Evolutionary conservation across 495 filamentous ascomycete genomes (phyloP).

Genomic region (Neurospora pannonica): DNA sequence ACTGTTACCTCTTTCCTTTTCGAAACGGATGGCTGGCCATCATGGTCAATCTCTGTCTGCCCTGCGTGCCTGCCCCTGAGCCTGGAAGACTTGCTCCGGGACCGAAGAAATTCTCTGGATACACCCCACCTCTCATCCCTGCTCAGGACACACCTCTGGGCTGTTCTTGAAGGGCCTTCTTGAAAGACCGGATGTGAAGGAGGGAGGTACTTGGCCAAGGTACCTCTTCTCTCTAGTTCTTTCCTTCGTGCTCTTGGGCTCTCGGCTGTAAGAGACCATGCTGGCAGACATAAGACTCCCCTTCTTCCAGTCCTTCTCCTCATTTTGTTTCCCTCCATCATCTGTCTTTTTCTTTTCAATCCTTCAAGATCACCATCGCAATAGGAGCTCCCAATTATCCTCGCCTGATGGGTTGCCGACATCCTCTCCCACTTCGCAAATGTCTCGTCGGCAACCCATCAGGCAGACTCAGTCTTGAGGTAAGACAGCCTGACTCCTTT

Average conservation of each 20-base stretch:
- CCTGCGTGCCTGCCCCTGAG: neutral
- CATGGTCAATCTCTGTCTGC: neutral
- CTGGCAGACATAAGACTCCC: neutral
- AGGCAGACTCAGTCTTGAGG: neutral
- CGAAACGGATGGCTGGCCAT: neutral
- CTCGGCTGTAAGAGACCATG: neutral
- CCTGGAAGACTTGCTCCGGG: neutral
- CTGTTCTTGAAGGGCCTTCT: neutral
- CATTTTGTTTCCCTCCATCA: neutral
- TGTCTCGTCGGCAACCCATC: neutral
- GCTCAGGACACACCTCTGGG: neutral
- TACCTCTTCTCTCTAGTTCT: neutral
- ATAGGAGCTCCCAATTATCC: slow-evolving; percentile 24
- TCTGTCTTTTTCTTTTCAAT: neutral
- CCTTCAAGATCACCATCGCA: neutral
- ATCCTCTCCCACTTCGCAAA: neutral
- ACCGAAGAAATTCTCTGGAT: neutral
- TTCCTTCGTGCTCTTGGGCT: neutral
- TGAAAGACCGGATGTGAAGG: neutral
- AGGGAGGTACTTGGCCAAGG: neutral
- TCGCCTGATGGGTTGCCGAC: neutral
- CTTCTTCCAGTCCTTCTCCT: neutral
- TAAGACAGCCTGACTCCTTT: neutral
- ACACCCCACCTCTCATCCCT: neutral
- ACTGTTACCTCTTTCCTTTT: neutral